Conservation (phyloP, 1,284 basidiomycete genomes). For the Cutaneotrichosporon sp. region DNA sequence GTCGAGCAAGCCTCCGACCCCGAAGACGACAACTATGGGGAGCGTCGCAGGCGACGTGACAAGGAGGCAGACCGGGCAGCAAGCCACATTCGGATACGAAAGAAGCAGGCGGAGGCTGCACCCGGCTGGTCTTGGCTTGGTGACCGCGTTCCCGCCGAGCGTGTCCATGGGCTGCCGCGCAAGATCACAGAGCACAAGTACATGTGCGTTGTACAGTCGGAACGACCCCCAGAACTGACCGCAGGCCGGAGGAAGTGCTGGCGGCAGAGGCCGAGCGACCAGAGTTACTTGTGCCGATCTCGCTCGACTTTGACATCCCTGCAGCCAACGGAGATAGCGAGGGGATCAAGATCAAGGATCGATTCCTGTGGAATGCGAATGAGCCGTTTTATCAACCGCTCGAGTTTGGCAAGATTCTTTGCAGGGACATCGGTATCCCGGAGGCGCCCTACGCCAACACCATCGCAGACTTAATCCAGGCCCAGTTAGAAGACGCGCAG, state of each 20-base stretch:
- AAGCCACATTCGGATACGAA: conserved; percentile 46
- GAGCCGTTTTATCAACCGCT: conserved; percentile 69
- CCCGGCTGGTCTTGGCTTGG: conserved; percentile 85
- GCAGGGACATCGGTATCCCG: conserved; percentile 78
- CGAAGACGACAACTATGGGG: conserved; percentile 33
- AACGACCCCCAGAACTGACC: conserved; percentile 6
- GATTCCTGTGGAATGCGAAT: conserved; percentile 93
- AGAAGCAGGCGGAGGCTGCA: conserved; percentile 41
- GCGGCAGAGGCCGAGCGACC: conserved; percentile 60
- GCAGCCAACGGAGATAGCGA: conserved; percentile 22
- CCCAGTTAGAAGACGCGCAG: conserved; percentile 84
- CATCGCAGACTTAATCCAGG: conserved; percentile 76
- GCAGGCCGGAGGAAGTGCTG: conserved; percentile 62
- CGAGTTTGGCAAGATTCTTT: conserved; percentile 77
- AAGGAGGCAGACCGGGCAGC: conserved; percentile 8
- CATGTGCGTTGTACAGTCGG: conserved; percentile 52
- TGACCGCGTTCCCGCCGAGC: conserved; percentile 70
- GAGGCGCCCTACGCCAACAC: conserved; percentile 63
- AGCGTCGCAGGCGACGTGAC: conserved; percentile 15
- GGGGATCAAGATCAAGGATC: conserved; percentile 83
- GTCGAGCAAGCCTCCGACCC: conserved; percentile 68
- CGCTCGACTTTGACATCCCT: conserved; percentile 90
- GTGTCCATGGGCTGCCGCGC: conserved; percentile 61
- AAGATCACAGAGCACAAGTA: conserved; percentile 62
- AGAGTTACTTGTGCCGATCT: conserved; percentile 78